A percentile compares a stretch with the other conserved stretches of the same genome.
These are phyloP conservation scores for Pseudogymnoascus sp. DNA, from an alignment of 2,329 filamentous ascomycete genomes.

Conservation along the genomic window DNA sequence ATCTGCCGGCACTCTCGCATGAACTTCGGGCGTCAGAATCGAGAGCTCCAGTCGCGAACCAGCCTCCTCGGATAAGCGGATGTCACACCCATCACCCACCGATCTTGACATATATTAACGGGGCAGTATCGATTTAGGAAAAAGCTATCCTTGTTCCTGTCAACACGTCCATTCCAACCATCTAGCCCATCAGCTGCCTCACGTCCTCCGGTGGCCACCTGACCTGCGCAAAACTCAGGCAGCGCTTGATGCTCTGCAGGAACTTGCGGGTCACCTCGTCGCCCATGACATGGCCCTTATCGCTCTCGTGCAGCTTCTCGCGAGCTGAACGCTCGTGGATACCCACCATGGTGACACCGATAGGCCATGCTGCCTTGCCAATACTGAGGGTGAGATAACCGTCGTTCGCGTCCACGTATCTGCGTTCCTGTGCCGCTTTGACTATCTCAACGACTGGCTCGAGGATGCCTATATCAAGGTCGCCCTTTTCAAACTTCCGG, in stretches of 20 bases:
- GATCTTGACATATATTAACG: neutral
- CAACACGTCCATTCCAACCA: neutral
- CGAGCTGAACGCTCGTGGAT: conserved; percentile 94
- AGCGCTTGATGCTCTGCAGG: conserved; percentile 94
- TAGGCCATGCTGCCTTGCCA: conserved; percentile 95
- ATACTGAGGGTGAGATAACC: conserved; percentile 89
- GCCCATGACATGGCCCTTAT: conserved; percentile 90
- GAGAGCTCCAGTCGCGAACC: neutral
- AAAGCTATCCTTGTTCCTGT: neutral
- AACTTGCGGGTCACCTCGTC: conserved; percentile 95
- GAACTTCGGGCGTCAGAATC: neutral
- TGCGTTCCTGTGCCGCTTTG: conserved; percentile 74
- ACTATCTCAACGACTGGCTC: conserved; percentile 86
- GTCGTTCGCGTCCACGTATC: conserved; percentile 94
- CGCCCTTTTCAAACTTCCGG: conserved; percentile 73
- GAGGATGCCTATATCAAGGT: conserved; percentile 70
- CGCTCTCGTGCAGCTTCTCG: conserved; percentile 85
- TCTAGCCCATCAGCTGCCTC: conserved; percentile 82
- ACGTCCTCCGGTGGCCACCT: conserved; percentile 92
- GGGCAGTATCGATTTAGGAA: neutral
- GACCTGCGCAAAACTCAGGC: conserved; percentile 91
- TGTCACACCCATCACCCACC: neutral
- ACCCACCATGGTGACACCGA: conserved; percentile 98
- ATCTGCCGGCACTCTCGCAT: neutral
- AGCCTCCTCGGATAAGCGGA: neutral